A percentile compares a stretch with the other conserved stretches of the same genome.
These are phyloP conservation scores for Larix kaempferi DNA, from an alignment of 75 land plant species.

Conservation along the genomic window DNA sequence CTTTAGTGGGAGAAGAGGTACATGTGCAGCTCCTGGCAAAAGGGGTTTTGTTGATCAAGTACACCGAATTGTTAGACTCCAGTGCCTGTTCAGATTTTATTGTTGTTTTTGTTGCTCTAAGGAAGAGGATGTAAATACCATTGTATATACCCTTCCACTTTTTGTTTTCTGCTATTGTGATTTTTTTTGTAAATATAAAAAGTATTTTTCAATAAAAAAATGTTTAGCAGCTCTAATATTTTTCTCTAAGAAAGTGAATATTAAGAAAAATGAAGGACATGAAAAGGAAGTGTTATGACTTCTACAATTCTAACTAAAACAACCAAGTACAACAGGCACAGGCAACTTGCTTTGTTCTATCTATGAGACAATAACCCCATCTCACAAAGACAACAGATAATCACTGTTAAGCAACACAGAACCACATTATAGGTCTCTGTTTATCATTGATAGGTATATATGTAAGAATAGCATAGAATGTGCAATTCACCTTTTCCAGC, in stretches of 20 bases:
- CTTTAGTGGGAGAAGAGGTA: no score
- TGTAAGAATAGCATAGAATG: not conserved
- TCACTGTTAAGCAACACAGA: not conserved
- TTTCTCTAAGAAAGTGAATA: not conserved
- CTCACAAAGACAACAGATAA: not conserved
- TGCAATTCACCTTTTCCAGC: constrained; percentile 60
- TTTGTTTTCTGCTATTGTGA: no score
- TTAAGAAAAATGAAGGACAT: not conserved
- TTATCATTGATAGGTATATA: not conserved
- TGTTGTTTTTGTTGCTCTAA: no score
- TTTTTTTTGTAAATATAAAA: no score
- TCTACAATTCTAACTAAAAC: not conserved
- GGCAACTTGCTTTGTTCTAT: not conserved
- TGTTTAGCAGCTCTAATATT: not conserved
- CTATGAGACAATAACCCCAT: not conserved
- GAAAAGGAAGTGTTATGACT: not conserved
- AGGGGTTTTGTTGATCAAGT: no score
- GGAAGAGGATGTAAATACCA: no score
- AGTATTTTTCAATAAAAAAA: not conserved
- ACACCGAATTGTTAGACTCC: no score
- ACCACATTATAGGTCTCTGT: not conserved
- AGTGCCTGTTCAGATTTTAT: no score
- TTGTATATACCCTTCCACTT: no score
- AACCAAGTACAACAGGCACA: not conserved
- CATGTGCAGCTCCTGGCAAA: no score